Base-by-base conservation (phyloP, 345 rosid genomes). In the Hypericum androsaemum region DNA sequence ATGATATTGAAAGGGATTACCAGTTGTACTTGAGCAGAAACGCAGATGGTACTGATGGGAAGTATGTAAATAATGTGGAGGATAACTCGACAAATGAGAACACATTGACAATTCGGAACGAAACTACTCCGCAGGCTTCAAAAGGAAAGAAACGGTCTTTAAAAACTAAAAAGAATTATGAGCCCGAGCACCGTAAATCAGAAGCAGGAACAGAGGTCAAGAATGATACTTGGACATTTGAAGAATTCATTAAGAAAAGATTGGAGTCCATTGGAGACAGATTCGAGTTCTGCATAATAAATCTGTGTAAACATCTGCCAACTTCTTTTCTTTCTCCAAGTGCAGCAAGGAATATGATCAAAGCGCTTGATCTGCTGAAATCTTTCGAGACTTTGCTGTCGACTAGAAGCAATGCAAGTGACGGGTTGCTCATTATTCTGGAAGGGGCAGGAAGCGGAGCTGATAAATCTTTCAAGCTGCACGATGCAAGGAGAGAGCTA, bases 271-370 rank as follows among this genome's bases (percentile, higher is more conserved):
- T 65, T 8, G 22, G 52, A 11, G 12, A 22, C 14, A 37, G 47
- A 14, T 54, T 77, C 50, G n/a, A 62, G 3, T 8, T 15, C 47
- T 69, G 59, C 16, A 61, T 57, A 37, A 12, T 68, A 16, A 65
- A 66, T 61, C 41, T 73, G 54, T 65, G 38, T 16, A 51, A 59
- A 14, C 81, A 77, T 61, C 43, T 73, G 51, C 78, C 78, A 50
- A 70, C 81, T 7, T 0, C 50, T 11, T 0, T 56, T 9, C 59
- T 73, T 39, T 57, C 74, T 12, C 49, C 53, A 53, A 39, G 9
- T n/a, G 54, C 62, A 8, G 76, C 62, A 0, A 64, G 53, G 11
- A 60, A 44, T 7, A 70, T 77, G 74, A 5, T 45, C 36, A 14
- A 0, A 22, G 43, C 65, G 47, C 56, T 59, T 6, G 39, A 45